Percentiles rank a stretch among this genome's conserved stretches.
phyloP scores from a whole-genome alignment of 1,284 basidiomycete genomes.

The Austropuccinia psidii region DNA sequence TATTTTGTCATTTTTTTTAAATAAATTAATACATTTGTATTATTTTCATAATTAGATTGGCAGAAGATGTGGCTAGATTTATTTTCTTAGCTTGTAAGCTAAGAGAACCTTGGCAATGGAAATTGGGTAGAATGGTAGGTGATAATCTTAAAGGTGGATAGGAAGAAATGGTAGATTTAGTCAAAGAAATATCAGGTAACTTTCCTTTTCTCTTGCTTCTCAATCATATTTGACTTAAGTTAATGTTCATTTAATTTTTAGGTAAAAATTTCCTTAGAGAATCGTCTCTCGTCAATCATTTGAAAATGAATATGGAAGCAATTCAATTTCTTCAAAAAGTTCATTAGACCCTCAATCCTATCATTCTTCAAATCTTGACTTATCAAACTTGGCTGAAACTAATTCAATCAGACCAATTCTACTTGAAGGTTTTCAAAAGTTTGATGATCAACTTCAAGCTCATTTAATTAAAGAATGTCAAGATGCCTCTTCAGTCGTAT shows the following conservation, averaged over 20 bases:
- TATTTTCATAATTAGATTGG: conserved; percentile 3
- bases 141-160: conserved; percentile 17
- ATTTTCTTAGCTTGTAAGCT: conserved; percentile 4
- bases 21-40: too few species aligned
- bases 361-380: not conserved
- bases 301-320: not conserved
- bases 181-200: conserved; percentile 19
- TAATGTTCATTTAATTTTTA: not conserved
- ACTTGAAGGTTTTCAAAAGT: not conserved
- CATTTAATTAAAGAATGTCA: not conserved
- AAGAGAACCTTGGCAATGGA: conserved; percentile 12
- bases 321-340: not conserved
- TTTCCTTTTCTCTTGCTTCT: not conserved
- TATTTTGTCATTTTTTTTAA: not conserved
- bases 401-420: too few species aligned
- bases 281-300: not conserved
- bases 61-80: conserved; percentile 1
- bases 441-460: not conserved
- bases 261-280: conserved; percentile 6
- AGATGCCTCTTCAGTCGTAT: conserved; percentile 17
- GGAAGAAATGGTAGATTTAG: conserved; percentile 7
- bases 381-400: not conserved
- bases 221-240: not conserved
- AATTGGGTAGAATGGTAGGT: conserved; percentile 18
- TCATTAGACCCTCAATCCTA: conserved; percentile 7